A percentile compares a stretch with the other conserved stretches of the same genome.
phyloP scores from a whole-genome alignment of 1,284 basidiomycete genomes.

The Sanghuangporus baumii region DNA sequence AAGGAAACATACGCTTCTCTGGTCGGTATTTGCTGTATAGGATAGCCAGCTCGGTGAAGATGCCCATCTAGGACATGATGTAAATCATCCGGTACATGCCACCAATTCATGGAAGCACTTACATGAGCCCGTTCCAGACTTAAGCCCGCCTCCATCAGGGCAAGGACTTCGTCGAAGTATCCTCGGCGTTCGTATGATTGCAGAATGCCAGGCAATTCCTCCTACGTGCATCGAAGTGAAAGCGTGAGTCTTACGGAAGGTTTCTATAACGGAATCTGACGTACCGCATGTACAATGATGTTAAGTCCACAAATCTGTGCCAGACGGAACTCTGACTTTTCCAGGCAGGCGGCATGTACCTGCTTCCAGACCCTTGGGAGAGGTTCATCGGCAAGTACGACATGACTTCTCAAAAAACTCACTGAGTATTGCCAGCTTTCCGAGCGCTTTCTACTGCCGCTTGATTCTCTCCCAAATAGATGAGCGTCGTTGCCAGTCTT shows the following conservation, averaged over 20 bases:
- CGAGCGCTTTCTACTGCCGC: slow-evolving; percentile 97
- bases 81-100: slow-evolving; percentile 5
- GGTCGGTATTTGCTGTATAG: slow-evolving; percentile 97
- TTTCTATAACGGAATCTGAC: slow-evolving; percentile 24
- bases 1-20: slow-evolving; percentile 66
- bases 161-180: slow-evolving; percentile 92
- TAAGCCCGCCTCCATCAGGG: slow-evolving; percentile 89
- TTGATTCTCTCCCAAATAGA: slow-evolving; percentile 98
- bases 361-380: slow-evolving; percentile 93
- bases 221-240: slow-evolving; percentile 36
- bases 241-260: slow-evolving; percentile 4
- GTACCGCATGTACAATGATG: slow-evolving; percentile 84
- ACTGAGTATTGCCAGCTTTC: slow-evolving; percentile 99
- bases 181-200: slow-evolving; percentile 88
- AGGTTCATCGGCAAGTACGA: slow-evolving; percentile 16
- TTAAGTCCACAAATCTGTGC: slow-evolving; percentile 99
- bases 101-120: slow-evolving; percentile 29
- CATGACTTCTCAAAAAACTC: slow-evolving; percentile 26
- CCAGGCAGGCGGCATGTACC: slow-evolving; percentile 97
- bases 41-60: slow-evolving; percentile 93
- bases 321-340: slow-evolving; percentile 94
- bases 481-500: slow-evolving; percentile 93
- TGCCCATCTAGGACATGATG: slow-evolving; percentile 57
- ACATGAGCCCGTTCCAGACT: slow-evolving; percentile 95
- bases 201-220: slow-evolving; percentile 83